phyloP scores from a whole-genome alignment of 768 basidiomycete genomes.

The Guyanaporus albipodus region DNA sequence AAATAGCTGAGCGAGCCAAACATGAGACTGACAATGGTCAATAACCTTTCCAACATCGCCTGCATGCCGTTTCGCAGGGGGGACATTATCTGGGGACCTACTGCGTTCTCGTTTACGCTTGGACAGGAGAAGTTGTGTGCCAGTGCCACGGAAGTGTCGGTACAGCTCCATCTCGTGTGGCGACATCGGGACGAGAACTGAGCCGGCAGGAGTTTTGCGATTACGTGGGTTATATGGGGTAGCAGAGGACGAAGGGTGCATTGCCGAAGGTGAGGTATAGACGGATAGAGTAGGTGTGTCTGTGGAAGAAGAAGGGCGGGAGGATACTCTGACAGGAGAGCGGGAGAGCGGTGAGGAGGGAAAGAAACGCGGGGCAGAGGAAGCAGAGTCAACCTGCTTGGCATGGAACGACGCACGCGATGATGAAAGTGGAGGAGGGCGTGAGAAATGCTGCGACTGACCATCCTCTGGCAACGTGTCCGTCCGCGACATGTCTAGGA shows the following conservation, averaged over 20 bases:
- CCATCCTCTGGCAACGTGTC: conserved; percentile 19
- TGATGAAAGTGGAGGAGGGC: conserved; percentile 14
- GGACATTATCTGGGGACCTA: conserved; percentile 36
- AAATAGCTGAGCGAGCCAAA: background rate
- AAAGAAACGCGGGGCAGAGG: conserved; percentile 21
- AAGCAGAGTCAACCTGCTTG: conserved; percentile 22
- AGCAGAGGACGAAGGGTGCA: conserved; percentile 25
- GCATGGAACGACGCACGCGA: conserved; percentile 21
- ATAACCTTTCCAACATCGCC: conserved; percentile 75
- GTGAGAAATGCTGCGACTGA: conserved; percentile 25
- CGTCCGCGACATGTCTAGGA: conserved; percentile 33
- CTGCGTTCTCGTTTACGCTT: conserved; percentile 51
- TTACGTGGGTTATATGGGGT: conserved; percentile 64
- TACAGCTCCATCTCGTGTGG: conserved; percentile 57
- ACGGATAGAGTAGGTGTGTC: conserved; percentile 22
- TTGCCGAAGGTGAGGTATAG: conserved; percentile 31
- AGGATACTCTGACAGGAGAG: conserved; percentile 24
- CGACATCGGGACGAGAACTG: conserved; percentile 63
- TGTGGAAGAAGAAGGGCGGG: conserved; percentile 38
- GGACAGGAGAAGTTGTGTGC: conserved; percentile 44
- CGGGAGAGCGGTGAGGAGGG: conserved; percentile 31
- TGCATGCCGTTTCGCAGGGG: conserved; percentile 47
- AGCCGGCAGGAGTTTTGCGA: conserved; percentile 56
- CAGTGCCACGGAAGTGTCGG: conserved; percentile 53
- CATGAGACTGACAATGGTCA: conserved; percentile 63